Percentiles rank a stretch among this genome's conserved stretches.
phyloP scores from a whole-genome alignment of 352 stramenopile genomes.

The Phytophthora sp. region DNA sequence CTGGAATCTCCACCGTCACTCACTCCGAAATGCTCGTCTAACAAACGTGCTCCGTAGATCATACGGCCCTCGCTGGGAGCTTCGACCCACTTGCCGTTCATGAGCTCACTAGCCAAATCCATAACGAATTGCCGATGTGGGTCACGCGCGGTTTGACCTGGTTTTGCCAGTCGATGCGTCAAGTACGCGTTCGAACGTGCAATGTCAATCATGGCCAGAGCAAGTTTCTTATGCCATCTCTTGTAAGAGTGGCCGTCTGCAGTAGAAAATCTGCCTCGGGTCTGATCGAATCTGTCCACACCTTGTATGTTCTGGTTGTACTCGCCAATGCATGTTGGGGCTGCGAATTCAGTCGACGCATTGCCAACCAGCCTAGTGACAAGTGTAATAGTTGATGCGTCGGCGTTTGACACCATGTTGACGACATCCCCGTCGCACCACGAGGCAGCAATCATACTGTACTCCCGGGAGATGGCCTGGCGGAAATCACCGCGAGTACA shows the following conservation, averaged over 20 bases:
- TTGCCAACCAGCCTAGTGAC: not conserved
- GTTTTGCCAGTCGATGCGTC: not conserved
- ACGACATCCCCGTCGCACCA: not conserved
- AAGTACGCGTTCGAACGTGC: too few relatives aligned
- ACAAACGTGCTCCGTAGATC: too few relatives aligned
- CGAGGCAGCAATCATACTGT: too few relatives aligned
- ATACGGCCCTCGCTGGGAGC: not conserved
- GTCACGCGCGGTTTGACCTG: not conserved
- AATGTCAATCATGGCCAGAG: not conserved
- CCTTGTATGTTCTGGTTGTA: too few relatives aligned
- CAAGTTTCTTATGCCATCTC: not conserved
- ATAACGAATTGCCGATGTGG: not conserved
- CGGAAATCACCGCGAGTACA: not conserved
- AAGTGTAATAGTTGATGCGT: not conserved
- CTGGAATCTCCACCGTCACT: too few relatives aligned
- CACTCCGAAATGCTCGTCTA: too few relatives aligned
- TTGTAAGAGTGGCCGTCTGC: not conserved
- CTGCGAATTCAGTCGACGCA: not conserved
- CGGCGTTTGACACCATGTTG: not conserved
- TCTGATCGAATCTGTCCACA: not conserved
- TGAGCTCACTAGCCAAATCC: not conserved
- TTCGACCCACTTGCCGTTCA: not conserved
- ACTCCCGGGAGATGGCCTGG: not conserved
- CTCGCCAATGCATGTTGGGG: not conserved
- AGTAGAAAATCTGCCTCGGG: not conserved